A percentile compares a stretch with the other conserved stretches of the same genome.
phyloP scores from a whole-genome alignment of 2,329 filamentous ascomycete genomes.

The Dactylellina parvicollis region DNA sequence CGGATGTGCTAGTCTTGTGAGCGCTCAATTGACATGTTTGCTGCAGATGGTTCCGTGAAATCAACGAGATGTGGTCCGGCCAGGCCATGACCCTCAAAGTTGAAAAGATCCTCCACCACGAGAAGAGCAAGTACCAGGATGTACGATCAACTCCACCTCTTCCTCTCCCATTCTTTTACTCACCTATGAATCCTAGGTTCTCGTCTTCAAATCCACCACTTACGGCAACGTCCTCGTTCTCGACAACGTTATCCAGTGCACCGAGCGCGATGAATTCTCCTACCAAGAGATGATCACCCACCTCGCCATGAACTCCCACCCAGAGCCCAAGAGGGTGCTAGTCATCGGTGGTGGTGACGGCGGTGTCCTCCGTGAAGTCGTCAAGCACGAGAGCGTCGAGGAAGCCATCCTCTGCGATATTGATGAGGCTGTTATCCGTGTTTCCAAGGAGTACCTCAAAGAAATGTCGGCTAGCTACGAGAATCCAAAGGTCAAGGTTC shows the following conservation, averaged over 20 bases:
- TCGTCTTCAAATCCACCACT: slow-evolving; percentile 98
- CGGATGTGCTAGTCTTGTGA: neutral
- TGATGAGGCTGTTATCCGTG: slow-evolving; percentile 97
- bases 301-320: slow-evolving; percentile 97
- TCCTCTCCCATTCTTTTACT: neutral
- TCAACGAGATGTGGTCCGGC: slow-evolving; percentile 98
- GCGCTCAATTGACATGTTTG: slow-evolving; percentile 24
- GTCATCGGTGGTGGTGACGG: slow-evolving; percentile 98
- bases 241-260: slow-evolving; percentile 99
- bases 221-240: slow-evolving; percentile 95
- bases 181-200: slow-evolving; percentile 63
- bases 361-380: slow-evolving; percentile 95
- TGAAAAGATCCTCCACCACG: slow-evolving; percentile 97
- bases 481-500: slow-evolving; percentile 90
- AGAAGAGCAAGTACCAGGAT: slow-evolving; percentile 99
- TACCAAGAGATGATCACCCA: slow-evolving; percentile 99
- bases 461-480: slow-evolving; percentile 92
- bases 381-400: slow-evolving; percentile 98
- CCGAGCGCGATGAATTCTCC: slow-evolving; percentile 97
- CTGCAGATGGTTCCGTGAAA: slow-evolving; percentile 88
- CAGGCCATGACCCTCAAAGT: slow-evolving; percentile 99
- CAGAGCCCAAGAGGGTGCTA: slow-evolving; percentile 96
- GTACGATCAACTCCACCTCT: slow-evolving; percentile 60
- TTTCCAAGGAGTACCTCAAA: slow-evolving; percentile 97
- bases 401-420: slow-evolving; percentile 98